phyloP scores from a whole-genome alignment of 306 rosid species.

The Cercis canadensis region DNA sequence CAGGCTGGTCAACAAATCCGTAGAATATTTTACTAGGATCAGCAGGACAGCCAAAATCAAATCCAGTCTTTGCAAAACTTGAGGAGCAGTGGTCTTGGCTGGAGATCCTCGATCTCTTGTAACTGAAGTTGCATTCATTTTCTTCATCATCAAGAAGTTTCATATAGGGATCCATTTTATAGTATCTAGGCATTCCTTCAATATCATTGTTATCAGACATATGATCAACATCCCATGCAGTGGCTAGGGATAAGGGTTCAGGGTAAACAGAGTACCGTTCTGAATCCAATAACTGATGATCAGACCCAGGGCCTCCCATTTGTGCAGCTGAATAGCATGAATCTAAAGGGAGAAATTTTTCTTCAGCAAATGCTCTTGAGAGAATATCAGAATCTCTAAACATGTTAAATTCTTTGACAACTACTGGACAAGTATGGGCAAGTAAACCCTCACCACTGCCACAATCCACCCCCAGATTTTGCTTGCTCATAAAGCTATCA shows the following conservation, averaged over 20 bases:
- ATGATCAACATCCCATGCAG: conserved; percentile 48
- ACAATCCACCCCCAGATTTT: conserved; percentile 38
- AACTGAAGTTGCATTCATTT: conserved; percentile 41
- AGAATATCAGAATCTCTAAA: conserved; percentile 48
- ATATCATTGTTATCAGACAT: conserved; percentile 43
- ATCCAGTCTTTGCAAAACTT: conserved; percentile 42
- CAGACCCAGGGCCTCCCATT: conserved; percentile 40
- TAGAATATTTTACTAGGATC: conserved; percentile 36
- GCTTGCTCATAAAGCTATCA: conserved; percentile 52
- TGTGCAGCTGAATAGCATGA: conserved; percentile 36
- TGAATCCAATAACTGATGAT: conserved; percentile 42
- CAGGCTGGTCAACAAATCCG: conserved; percentile 40
- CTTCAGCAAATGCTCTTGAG: conserved; percentile 40
- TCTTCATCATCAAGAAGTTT: conserved; percentile 43
- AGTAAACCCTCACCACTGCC: conserved; percentile 37
- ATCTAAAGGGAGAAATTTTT: conserved; percentile 42
- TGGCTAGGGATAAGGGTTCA: conserved; percentile 39
- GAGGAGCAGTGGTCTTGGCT: conserved; percentile 43
- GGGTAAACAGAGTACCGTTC: conserved; percentile 44
- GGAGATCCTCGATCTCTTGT: conserved; percentile 42
- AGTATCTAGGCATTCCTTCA: conserved; percentile 44
- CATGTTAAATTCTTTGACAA: conserved; percentile 37
- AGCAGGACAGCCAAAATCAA: conserved; percentile 44
- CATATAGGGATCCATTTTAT: conserved; percentile 33
- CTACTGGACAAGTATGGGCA: conserved; percentile 41